A percentile compares a stretch with the other conserved stretches of the same genome.
Conservation (phyloP, 495 filamentous ascomycete species). For the Baudoinia panamericana region DNA sequence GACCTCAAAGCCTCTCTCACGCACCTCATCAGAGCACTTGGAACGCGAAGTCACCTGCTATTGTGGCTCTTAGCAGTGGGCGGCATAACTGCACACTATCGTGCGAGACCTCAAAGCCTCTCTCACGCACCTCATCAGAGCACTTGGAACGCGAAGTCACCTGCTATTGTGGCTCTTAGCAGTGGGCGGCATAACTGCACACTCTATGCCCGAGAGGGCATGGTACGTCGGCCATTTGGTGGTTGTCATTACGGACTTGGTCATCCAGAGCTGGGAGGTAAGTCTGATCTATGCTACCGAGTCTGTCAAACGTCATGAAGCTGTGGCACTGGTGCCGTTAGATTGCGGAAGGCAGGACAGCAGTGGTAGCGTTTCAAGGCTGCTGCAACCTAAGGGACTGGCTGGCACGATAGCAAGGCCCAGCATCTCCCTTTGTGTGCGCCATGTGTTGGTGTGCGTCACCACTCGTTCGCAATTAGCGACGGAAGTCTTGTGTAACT, state of each 20-base stretch:
- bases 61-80: conserved; percentile 18
- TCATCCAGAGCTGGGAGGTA: conserved; percentile 5
- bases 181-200: conserved; percentile 16
- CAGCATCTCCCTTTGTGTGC: no score
- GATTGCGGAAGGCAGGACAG: no score
- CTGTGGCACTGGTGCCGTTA: no score
- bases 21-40: conserved; percentile 3
- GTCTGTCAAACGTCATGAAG: no score
- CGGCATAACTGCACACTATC: conserved; percentile 13
- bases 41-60: conserved; percentile 7
- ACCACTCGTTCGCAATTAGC: no score
- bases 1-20: conserved; percentile 13
- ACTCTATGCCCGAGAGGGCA: conserved; percentile 13
- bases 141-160: conserved; percentile 3
- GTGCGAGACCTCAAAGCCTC: conserved; percentile 15
- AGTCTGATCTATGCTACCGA: no score
- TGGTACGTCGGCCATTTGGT: conserved; percentile 18
- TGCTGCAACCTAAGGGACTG: no score
- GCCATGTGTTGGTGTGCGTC: no score
- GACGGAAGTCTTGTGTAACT: no score
- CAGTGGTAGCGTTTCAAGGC: no score
- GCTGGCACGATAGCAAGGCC: no score
- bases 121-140: conserved; percentile 6
- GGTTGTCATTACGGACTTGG: conserved; percentile 11
- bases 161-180: conserved; percentile 16